These are phyloP conservation scores for Adansonia madagascariensis DNA, from an alignment of 441 rosid species.

Conservation along the genomic window DNA sequence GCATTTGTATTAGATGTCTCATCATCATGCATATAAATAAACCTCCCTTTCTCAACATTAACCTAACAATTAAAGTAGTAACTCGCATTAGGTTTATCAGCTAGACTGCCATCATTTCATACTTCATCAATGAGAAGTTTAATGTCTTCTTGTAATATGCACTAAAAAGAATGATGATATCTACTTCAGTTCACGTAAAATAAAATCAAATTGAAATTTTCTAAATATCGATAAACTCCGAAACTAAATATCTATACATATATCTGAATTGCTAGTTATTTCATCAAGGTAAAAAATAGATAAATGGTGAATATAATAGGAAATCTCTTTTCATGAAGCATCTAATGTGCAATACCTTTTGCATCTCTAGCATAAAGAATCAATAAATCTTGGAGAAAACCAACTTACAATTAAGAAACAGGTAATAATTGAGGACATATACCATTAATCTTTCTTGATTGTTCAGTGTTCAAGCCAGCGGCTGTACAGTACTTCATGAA, in stretches of 20 bases:
- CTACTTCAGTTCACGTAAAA: not conserved
- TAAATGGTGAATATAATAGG: not conserved
- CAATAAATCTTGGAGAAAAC: not conserved
- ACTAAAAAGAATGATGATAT: not conserved
- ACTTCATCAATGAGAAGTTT: slow-evolving; percentile 14
- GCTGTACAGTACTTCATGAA: slow-evolving; percentile 58
- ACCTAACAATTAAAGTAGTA: slow-evolving; percentile 16
- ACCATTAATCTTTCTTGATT: slow-evolving; percentile 36
- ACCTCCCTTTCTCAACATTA: slow-evolving; percentile 17
- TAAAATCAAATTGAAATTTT: not conserved
- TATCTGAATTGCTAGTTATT: not conserved
- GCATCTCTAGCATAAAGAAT: not conserved
- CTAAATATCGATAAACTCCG: not conserved
- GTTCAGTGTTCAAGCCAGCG: slow-evolving; percentile 43
- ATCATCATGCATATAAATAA: not conserved
- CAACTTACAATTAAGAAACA: not conserved
- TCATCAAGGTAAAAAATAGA: slow-evolving; percentile 5
- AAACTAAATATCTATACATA: not conserved
- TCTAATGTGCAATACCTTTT: not conserved
- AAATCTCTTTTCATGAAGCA: slow-evolving; percentile 13
- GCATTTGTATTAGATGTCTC: slow-evolving; percentile 8
- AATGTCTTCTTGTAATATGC: not conserved
- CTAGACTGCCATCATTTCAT: slow-evolving; percentile 16
- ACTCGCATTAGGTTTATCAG: not conserved
- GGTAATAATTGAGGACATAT: slow-evolving; percentile 14